Evolutionary conservation across 805 yeast genomes (phyloP).

Genomic region (Komagataella pastoris): DNA sequence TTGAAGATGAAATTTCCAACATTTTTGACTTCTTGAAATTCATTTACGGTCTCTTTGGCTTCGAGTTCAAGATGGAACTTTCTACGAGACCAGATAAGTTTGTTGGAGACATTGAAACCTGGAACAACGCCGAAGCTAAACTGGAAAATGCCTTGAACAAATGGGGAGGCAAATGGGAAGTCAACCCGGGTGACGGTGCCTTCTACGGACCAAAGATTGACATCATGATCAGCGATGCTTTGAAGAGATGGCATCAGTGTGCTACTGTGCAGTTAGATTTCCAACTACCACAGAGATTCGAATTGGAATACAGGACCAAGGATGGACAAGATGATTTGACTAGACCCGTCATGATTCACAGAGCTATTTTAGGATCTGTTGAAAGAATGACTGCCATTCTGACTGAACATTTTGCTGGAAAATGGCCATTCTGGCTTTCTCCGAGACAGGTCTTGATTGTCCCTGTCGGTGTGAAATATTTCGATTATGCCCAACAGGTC

Average conservation of each 20-base stretch:
- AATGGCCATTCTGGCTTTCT: constrained; percentile 99
- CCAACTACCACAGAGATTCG: constrained; percentile 94
- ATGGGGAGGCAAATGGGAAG: constrained; percentile 87
- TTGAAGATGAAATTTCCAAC: constrained; percentile 70
- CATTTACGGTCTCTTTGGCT: constrained; percentile 85
- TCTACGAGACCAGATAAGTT: constrained; percentile 96
- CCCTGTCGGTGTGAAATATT: constrained; percentile 92
- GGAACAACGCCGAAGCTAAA: constrained; percentile 85
- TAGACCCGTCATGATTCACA: constrained; percentile 98
- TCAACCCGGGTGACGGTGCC: constrained; percentile 97
- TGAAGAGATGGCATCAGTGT: constrained; percentile 96
- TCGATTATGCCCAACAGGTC: constrained; percentile 78
- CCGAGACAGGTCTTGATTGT: constrained; percentile 96
- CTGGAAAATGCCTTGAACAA: constrained; percentile 70
- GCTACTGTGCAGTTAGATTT: constrained; percentile 98
- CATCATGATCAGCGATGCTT: constrained; percentile 88
- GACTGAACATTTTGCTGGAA: constrained; percentile 97
- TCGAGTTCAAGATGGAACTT: constrained; percentile 91
- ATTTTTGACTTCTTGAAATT: constrained; percentile 77
- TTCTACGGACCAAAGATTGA: constrained; percentile 95
- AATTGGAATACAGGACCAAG: constrained; percentile 71
- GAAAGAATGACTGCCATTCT: constrained; percentile 99
- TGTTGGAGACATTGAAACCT: constrained; percentile 87
- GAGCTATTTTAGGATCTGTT: constrained; percentile 96
- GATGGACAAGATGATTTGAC: constrained; percentile 43